Percentiles rank a stretch among this genome's conserved stretches.
These are phyloP conservation scores for Macrolepiota albuminosa DNA, from an alignment of 768 basidiomycete genomes.

Conservation along the genomic window DNA sequence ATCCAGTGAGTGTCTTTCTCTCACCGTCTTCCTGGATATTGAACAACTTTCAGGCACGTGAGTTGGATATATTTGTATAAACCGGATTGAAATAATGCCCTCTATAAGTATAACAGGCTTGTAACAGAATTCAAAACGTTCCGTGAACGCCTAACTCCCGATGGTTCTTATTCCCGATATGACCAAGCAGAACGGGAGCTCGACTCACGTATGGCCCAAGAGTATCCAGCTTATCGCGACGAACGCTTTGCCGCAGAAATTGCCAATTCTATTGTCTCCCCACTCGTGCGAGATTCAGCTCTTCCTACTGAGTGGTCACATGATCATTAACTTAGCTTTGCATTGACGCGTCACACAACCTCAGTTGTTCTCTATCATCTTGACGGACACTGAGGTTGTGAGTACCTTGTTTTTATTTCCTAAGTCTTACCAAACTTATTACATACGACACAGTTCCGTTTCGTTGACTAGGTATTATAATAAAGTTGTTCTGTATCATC, in stretches of 20 bases:
- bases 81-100: not conserved
- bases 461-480: too few species aligned
- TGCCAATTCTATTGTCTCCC: constrained; percentile 34
- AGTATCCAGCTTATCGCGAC: constrained; percentile 25
- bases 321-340: too few species aligned
- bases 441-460: too few species aligned
- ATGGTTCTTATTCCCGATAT: not conserved
- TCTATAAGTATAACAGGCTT: constrained; percentile 27
- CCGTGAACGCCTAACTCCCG: constrained; percentile 7
- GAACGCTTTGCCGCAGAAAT: constrained; percentile 29
- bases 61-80: constrained; percentile 13
- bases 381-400: too few species aligned
- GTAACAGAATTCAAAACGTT: constrained; percentile 25
- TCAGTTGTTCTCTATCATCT: too few species aligned
- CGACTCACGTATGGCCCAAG: constrained; percentile 9
- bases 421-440: too few species aligned
- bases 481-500: too few species aligned
- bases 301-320: constrained; percentile 4
- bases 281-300: constrained; percentile 30
- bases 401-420: too few species aligned
- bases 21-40: not conserved
- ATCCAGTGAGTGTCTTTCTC: constrained; percentile 30
- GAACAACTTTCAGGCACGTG: constrained; percentile 24
- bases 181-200: constrained; percentile 5
- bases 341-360: too few species aligned